These are phyloP conservation scores for Ceratocystiopsis minuta DNA, from an alignment of 2,329 filamentous ascomycete genomes.

Conservation along the genomic window DNA sequence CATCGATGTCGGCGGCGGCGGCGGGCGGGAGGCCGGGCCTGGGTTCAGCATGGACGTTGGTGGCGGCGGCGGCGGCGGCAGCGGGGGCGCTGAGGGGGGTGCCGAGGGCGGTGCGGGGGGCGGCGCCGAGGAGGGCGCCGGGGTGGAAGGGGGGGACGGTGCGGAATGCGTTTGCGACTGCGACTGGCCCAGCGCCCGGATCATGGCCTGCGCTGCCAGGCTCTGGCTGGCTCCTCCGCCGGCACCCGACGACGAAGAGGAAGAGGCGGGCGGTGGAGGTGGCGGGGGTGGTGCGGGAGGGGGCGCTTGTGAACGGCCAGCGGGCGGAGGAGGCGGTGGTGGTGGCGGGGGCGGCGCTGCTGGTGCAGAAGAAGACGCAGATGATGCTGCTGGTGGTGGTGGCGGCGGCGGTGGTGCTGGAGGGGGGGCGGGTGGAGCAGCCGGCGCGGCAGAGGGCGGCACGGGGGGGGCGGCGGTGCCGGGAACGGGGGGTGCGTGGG, in stretches of 20 bases:
- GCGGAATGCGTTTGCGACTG: no score
- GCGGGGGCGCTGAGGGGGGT: slow-evolving; percentile 12
- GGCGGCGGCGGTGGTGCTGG: slow-evolving; percentile 23
- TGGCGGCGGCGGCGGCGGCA: slow-evolving; percentile 19
- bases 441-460: slow-evolving; percentile 15
- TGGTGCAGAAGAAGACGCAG: slow-evolving; percentile 12
- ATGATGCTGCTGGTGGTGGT: slow-evolving; percentile 21
- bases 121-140: no score
- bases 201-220: slow-evolving; percentile 22
- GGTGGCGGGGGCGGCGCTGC: slow-evolving; percentile 27
- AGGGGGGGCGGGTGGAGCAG: slow-evolving; percentile 19
- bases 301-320: slow-evolving; percentile 10
- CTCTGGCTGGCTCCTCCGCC: slow-evolving; percentile 18
- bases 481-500: no score
- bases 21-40: slow-evolving; percentile 23
- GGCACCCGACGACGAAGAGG: slow-evolving; percentile 15
- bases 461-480: background rate
- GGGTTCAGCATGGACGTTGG: no score
- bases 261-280: slow-evolving; percentile 19
- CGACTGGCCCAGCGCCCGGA: slow-evolving; percentile 10
- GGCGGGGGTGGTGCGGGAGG: slow-evolving; percentile 17
- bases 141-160: no score
- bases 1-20: slow-evolving; percentile 14
- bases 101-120: slow-evolving; percentile 9
- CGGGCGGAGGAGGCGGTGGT: slow-evolving; percentile 15